Evolutionary conservation across 495 filamentous ascomycete genomes (phyloP).

Genomic region (Penicillium egyptiacum): DNA sequence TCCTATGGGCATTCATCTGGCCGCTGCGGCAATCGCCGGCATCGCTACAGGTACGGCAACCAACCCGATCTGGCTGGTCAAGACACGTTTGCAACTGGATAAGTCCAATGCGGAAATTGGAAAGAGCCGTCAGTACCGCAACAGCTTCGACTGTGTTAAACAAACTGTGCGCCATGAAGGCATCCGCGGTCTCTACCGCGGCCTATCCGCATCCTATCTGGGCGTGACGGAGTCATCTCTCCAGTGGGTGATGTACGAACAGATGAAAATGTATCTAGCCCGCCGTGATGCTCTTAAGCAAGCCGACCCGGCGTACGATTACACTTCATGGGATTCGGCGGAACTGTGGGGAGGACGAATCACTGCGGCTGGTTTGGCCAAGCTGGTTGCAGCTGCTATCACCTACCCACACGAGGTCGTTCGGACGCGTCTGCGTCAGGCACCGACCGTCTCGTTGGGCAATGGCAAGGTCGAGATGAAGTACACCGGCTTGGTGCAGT

Average conservation of each 20-base stretch:
- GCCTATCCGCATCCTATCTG: constrained; percentile 55
- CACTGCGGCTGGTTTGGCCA: constrained; percentile 52
- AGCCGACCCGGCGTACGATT: constrained; percentile 23
- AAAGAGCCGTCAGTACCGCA: constrained; percentile 49
- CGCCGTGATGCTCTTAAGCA: constrained; percentile 40
- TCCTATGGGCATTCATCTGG: constrained; percentile 48
- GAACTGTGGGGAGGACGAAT: constrained; percentile 51
- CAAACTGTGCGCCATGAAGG: constrained; percentile 56
- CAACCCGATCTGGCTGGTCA: constrained; percentile 62
- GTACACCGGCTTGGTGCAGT: constrained; percentile 56
- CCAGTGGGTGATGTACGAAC: constrained; percentile 61
- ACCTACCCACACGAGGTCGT: constrained; percentile 63
- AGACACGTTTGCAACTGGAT: constrained; percentile 59
- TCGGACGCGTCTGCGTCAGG: constrained; percentile 55
- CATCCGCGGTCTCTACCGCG: constrained; percentile 54
- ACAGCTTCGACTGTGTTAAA: constrained; percentile 55
- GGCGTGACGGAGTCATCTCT: constrained; percentile 57
- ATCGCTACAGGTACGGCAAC: constrained; percentile 60
- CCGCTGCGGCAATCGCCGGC: constrained; percentile 53
- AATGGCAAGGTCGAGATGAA: constrained; percentile 44
- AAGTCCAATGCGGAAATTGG: constrained; percentile 47
- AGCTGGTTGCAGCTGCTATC: constrained; percentile 55
- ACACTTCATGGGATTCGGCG: constrained; percentile 46
- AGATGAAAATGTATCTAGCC: constrained; percentile 51
- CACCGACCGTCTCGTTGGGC: constrained; percentile 44